A percentile compares a stretch with the other conserved stretches of the same genome.
Evolutionary conservation across 2,329 filamentous ascomycete genomes (phyloP).

Genomic region (Aspergillus sp.): DNA sequence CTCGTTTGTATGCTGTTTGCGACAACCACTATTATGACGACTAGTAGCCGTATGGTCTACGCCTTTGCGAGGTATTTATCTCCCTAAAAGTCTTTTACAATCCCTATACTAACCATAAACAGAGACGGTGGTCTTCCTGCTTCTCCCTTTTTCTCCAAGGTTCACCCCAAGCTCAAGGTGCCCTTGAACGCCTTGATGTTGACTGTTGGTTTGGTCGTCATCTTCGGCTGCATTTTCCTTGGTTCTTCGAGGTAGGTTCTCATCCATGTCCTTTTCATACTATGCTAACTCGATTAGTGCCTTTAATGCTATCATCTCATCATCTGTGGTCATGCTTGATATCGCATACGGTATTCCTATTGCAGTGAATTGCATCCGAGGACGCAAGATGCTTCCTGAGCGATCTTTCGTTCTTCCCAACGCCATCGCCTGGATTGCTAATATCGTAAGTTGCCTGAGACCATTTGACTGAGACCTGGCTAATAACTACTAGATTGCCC

Average conservation of each 20-base stretch:
- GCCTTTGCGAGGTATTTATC: slow-evolving; percentile 25
- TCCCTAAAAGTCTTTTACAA: background rate
- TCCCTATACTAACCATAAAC: slow-evolving; percentile 2
- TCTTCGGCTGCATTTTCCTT: slow-evolving; percentile 67
- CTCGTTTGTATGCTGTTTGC: slow-evolving; percentile 28
- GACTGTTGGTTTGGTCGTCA: slow-evolving; percentile 56
- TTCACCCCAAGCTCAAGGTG: slow-evolving; percentile 58
- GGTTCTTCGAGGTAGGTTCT: slow-evolving; percentile 46
- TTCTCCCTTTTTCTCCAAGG: slow-evolving; percentile 55
- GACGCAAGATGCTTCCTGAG: slow-evolving; percentile 60
- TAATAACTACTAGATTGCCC: slow-evolving; percentile 42
- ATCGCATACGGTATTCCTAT: slow-evolving; percentile 72
- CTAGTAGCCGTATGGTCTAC: slow-evolving; percentile 31
- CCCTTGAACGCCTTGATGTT: slow-evolving; percentile 64
- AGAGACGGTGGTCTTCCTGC: slow-evolving; percentile 64
- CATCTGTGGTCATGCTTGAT: slow-evolving; percentile 67
- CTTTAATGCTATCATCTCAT: slow-evolving; percentile 67
- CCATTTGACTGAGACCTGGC: background rate
- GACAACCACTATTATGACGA: slow-evolving; percentile 29
- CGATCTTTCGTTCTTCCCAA: slow-evolving; percentile 54
- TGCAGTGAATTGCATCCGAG: slow-evolving; percentile 62
- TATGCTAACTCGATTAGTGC: slow-evolving; percentile 39
- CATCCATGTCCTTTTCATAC: slow-evolving; percentile 15
- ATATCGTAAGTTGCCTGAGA: slow-evolving; percentile 38
- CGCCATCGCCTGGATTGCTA: slow-evolving; percentile 56